Evolutionary conservation across 345 rosid species (phyloP).

Genomic region (Cochlearia excelsa): DNA sequence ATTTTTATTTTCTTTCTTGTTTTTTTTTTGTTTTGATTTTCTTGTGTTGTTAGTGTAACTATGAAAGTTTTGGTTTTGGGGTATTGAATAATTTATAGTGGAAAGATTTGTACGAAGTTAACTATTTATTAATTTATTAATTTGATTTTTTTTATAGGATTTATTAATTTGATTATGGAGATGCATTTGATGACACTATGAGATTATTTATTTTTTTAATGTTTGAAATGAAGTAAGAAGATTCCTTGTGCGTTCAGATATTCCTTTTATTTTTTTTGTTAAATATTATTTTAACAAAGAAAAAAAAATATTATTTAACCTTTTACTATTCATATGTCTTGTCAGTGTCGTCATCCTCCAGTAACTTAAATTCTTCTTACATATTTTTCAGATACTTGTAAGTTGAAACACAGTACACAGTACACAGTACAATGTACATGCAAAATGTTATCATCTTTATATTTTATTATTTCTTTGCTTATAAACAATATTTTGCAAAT

Average conservation of each 20-base stretch:
- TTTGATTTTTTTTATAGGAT: too few species aligned
- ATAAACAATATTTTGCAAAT: too few species aligned
- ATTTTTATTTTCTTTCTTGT: background rate
- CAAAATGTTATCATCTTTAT: too few species aligned
- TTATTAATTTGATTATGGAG: too few species aligned
- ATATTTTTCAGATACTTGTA: background rate
- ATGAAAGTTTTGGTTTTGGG: constrained; percentile 13
- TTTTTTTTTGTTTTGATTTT: background rate
- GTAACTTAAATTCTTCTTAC: too few species aligned
- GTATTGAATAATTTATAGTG: constrained; percentile 24
- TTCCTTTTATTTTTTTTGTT: constrained; percentile 11
- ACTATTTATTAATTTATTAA: background rate
- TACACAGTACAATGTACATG: too few species aligned
- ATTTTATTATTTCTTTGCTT: too few species aligned
- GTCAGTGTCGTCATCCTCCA: background rate
- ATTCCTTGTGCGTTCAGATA: constrained; percentile 33
- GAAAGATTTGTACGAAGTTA: background rate
- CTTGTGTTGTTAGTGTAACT: background rate
- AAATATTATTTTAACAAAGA: too few species aligned
- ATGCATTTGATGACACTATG: background rate
- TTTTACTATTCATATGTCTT: constrained; percentile 12
- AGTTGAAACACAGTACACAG: background rate
- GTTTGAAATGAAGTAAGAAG: constrained; percentile 17
- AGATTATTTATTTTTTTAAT: background rate
- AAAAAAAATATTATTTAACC: background rate